These are phyloP conservation scores for Volvox carteri DNA, from an alignment of 163 green algal species.

Conservation along the genomic window DNA sequence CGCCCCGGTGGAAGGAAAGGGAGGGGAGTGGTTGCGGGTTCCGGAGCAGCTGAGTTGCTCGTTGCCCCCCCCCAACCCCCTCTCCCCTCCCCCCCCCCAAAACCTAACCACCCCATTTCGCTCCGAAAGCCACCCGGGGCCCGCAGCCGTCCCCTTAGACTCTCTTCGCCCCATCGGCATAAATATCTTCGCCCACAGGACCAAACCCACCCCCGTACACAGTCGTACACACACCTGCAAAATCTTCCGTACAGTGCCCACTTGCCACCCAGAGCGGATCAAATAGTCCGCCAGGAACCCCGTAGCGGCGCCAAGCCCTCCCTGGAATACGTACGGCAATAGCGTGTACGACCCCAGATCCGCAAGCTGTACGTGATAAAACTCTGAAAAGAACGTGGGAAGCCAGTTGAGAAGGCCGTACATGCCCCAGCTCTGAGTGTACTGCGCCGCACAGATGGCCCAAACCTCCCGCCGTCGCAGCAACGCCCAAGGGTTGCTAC, in stretches of 20 bases:
- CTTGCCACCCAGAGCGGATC: constrained; percentile 70
- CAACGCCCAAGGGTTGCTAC: constrained; percentile 53
- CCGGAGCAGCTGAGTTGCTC: too few species aligned
- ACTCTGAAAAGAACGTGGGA: constrained; percentile 82
- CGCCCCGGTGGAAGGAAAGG: too few species aligned
- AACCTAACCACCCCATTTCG: too few species aligned
- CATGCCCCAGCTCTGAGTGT: constrained; percentile 79
- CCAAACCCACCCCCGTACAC: not conserved
- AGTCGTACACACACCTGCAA: constrained; percentile 63
- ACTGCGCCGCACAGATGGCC: constrained; percentile 87
- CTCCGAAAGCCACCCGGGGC: too few species aligned
- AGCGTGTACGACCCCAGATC: constrained; percentile 79
- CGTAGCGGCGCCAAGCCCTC: constrained; percentile 53
- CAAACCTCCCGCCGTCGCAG: constrained; percentile 76
- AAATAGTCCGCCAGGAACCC: constrained; percentile 75
- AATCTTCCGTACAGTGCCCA: constrained; percentile 71
- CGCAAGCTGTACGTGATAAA: constrained; percentile 68
- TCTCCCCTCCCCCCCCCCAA: too few species aligned
- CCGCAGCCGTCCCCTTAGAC: too few species aligned
- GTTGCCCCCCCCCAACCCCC: too few species aligned
- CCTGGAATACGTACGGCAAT: constrained; percentile 77
- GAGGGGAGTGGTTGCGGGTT: too few species aligned
- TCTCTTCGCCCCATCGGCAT: too few species aligned
- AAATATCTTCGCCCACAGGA: not conserved
- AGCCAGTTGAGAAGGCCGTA: constrained; percentile 90